Evolutionary conservation across 306 rosid species (phyloP).

Genomic region (Calophaca sinica): DNA sequence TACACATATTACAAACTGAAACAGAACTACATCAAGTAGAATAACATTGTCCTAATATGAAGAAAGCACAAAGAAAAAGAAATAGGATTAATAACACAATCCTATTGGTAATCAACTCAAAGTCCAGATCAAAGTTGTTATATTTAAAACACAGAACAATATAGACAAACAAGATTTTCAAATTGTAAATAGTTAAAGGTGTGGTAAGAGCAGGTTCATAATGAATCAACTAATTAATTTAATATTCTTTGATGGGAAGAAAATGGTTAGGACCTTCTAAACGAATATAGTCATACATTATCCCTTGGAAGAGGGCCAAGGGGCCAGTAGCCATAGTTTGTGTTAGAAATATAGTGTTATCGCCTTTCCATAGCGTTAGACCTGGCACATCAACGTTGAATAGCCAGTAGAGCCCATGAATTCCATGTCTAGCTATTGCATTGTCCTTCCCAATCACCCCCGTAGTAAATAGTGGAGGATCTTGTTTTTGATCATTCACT

Average conservation of each 20-base stretch:
- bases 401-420: constrained; percentile 88
- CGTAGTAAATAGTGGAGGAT: constrained; percentile 70
- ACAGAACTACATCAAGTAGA: too few relatives aligned
- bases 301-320: constrained; percentile 64
- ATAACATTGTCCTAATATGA: too few relatives aligned
- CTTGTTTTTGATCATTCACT: constrained; percentile 64
- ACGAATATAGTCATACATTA: constrained; percentile 87
- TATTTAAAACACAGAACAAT: background rate
- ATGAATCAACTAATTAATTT: too few relatives aligned
- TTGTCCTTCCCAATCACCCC: constrained; percentile 85
- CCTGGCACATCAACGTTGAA: constrained; percentile 59
- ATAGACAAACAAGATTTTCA: background rate
- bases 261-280: constrained; percentile 60
- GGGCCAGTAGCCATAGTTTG: constrained; percentile 65
- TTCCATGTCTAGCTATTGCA: constrained; percentile 91
- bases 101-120: too few relatives aligned
- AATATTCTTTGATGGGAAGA: background rate
- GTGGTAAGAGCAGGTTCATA: too few relatives aligned
- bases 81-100: too few relatives aligned
- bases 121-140: too few relatives aligned
- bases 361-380: constrained; percentile 54
- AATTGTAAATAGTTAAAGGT: too few relatives aligned
- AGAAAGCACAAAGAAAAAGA: too few relatives aligned
- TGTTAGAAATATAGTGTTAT: constrained; percentile 67
- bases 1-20: too few relatives aligned